Conservation (phyloP, 805 yeast species). For the Schizosaccharomyces osmophilus region DNA sequence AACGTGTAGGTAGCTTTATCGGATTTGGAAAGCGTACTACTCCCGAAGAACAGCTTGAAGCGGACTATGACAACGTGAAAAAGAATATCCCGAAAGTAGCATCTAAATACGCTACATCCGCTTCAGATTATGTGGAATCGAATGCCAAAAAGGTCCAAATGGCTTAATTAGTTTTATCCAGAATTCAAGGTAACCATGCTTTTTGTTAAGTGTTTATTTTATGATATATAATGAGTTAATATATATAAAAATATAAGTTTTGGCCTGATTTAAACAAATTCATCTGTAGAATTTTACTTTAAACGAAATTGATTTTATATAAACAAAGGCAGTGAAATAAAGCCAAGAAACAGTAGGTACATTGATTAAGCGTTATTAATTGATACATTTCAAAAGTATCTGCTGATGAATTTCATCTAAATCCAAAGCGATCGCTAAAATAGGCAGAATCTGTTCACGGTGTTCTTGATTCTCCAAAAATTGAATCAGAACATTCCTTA, state of each 20-base stretch:
- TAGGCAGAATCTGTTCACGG: not conserved
- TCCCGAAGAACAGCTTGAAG: not conserved
- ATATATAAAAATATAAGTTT: too few species aligned
- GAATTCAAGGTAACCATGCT: too few species aligned
- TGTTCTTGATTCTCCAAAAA: not conserved
- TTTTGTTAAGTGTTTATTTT: too few species aligned
- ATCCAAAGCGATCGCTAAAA: not conserved
- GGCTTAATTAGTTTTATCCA: not conserved
- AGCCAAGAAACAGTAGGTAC: not conserved
- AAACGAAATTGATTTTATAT: too few species aligned
- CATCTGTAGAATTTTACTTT: too few species aligned
- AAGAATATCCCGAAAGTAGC: not conserved
- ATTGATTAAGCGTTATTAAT: not conserved
- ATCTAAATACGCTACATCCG: not conserved
- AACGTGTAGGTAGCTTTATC: not conserved
- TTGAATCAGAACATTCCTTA: not conserved
- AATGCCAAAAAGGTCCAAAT: not conserved
- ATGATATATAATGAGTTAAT: too few species aligned
- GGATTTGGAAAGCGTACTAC: not conserved
- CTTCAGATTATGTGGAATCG: not conserved
- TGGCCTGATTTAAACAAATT: too few species aligned
- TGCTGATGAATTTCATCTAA: not conserved
- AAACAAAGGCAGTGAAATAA: not conserved
- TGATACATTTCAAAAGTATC: not conserved
- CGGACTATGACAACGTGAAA: not conserved